phyloP scores from a whole-genome alignment of 495 filamentous ascomycete species.

The Cairneyella variabilis region DNA sequence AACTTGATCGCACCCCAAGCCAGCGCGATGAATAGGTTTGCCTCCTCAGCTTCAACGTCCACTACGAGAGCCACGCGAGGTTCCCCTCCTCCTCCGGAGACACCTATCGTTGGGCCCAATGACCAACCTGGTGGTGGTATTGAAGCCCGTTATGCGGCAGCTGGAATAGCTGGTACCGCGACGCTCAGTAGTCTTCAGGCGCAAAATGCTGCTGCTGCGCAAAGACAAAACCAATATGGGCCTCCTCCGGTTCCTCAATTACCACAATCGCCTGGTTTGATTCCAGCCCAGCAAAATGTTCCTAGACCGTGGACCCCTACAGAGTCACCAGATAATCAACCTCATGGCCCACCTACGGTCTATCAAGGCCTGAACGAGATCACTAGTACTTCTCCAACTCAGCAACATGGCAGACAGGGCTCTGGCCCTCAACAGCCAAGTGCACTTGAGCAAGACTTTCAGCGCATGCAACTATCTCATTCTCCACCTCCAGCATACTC shows the following conservation, averaged over 20 bases:
- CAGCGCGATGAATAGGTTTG: conserved; percentile 64
- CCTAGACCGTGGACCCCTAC: conserved; percentile 93
- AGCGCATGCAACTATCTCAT: conserved; percentile 76
- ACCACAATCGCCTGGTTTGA: conserved; percentile 29
- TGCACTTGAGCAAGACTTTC: conserved; percentile 76
- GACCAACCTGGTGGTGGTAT: conserved; percentile 72
- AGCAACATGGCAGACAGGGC: conserved; percentile 22
- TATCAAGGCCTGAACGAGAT: conserved; percentile 77
- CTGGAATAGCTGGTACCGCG: conserved; percentile 79
- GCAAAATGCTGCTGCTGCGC: conserved; percentile 77
- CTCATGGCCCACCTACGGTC: conserved; percentile 87
- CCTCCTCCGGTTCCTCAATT: conserved; percentile 38
- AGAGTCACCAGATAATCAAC: conserved; percentile 80
- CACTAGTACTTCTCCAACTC: conserved; percentile 32
- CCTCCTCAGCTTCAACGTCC: conserved; percentile 84
- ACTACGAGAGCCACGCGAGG: conserved; percentile 90
- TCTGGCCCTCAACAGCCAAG: conserved; percentile 29
- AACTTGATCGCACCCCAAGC: conserved; percentile 22
- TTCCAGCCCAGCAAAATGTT: conserved; percentile 39
- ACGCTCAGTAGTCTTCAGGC: conserved; percentile 76
- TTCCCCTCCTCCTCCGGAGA: conserved; percentile 93
- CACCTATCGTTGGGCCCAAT: conserved; percentile 74
- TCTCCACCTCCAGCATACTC: conserved; percentile 93
- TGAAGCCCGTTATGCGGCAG: conserved; percentile 83
- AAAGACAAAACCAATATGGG: conserved; percentile 71